Base-by-base conservation (phyloP, 306 rosid species). In the Parietaria judaica region DNA sequence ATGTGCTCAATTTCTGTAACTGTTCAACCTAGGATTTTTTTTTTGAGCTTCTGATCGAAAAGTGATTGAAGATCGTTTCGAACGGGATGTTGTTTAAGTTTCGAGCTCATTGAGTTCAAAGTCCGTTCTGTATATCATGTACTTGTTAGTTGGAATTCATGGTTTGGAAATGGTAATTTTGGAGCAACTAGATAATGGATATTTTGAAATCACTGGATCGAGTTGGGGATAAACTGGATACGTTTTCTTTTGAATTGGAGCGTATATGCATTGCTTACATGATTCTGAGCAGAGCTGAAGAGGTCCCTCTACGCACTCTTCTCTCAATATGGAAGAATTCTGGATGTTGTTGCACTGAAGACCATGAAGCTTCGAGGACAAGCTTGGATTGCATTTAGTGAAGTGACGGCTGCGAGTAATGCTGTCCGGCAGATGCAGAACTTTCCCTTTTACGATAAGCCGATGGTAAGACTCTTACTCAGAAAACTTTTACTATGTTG, bases 361-460 rank as follows among this genome's bases (percentile, higher is more conserved):
- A 94, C 99, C 4, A 72, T 88, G 53, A 84, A 74, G 79, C 97
- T 94, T 69, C 85, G 94, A 53, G 99, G 99, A 3, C 99, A 94
- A 74, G 99, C 99, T 8, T 94, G 97, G 99, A 88, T 94, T 76
- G 90, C 88, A 54, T 94, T 88, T 65, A 87, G 82, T 65, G 99
- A 94, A 86, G 94, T 94, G 62, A 77, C 99, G 14, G 87, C 99
- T 68, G 99, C 99, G 13, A 94, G 99, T 71, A 84, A 86, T 80
- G 99, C 99, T 54, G 99, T 94, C 77, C 82, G 99, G 50, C 99
- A 94, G 71, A 86, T 94, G 99, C 97, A 94, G 63, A 94, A 86
- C 70, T 94, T 94, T 70, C 97, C 99, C 7, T 94, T 94, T 71
- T 94, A 94, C 78, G 97, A 88, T 36, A 94, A 94, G 72, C 99